phyloP scores from a whole-genome alignment of 179 eudicot genomes.

The Vitellaria paradoxa region DNA sequence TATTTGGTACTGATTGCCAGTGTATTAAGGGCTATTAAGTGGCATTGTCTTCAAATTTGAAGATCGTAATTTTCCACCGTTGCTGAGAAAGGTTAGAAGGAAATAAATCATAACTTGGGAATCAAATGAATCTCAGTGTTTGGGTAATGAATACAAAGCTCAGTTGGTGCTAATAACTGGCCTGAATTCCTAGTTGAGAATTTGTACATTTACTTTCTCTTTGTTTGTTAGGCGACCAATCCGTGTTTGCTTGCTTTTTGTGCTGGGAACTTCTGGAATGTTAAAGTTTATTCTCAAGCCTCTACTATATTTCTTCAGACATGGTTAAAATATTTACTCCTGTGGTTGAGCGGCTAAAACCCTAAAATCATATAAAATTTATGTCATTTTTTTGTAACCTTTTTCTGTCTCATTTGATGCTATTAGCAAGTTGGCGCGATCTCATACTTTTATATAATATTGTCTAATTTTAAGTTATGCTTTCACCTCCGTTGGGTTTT shows the following conservation, averaged over 20 bases:
- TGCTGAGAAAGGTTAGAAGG: background rate
- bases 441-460: too few relatives aligned
- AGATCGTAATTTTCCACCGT: background rate
- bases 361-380: too few relatives aligned
- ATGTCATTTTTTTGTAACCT: too few relatives aligned
- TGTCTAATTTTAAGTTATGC: background rate
- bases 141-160: background rate
- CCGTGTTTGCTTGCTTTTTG: background rate
- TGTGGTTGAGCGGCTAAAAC: too few relatives aligned
- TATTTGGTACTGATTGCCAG: background rate
- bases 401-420: too few relatives aligned
- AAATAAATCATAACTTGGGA: background rate
- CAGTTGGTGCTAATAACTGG: background rate
- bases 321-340: too few relatives aligned
- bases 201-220: background rate
- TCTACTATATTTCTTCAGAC: background rate
- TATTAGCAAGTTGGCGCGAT: too few relatives aligned
- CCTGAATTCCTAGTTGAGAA: background rate
- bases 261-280: background rate
- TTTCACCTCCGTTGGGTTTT: background rate
- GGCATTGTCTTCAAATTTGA: background rate
- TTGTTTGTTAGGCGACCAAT: background rate
- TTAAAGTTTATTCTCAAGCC: background rate
- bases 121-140: conserved; percentile 1
- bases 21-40: background rate